Evolutionary conservation across 139 green algal species (phyloP).

Genomic region (Ettlia oleoabundans): DNA sequence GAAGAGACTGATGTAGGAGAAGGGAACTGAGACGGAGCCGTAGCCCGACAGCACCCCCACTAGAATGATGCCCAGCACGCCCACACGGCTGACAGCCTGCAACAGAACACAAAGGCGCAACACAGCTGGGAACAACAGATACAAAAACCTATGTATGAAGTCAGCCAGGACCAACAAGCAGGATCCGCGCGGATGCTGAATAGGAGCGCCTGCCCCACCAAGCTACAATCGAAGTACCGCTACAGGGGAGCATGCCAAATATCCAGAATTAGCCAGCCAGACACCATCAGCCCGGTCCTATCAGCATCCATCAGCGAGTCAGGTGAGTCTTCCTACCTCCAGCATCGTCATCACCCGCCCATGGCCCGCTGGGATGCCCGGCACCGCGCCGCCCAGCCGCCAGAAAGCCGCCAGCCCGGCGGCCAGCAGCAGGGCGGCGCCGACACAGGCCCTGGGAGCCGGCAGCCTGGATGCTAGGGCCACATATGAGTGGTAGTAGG

Average conservation of each 20-base stretch:
- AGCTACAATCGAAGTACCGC: not conserved
- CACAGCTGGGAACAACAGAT: not conserved
- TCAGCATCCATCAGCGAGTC: not conserved
- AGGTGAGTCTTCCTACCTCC: not conserved
- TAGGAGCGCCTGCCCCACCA: not conserved
- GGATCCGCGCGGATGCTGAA: too few species aligned
- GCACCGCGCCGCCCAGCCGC: constrained; percentile 69
- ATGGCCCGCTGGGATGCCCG: constrained; percentile 53
- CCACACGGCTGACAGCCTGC: constrained; percentile 84
- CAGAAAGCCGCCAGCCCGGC: constrained; percentile 79
- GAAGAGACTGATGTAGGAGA: constrained; percentile 92
- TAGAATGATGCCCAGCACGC: constrained; percentile 90
- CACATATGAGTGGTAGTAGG: constrained; percentile 85
- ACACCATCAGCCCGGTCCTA: not conserved
- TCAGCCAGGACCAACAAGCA: not conserved
- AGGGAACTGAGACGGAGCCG: constrained; percentile 90
- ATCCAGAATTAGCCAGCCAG: not conserved
- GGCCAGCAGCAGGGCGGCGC: constrained; percentile 36
- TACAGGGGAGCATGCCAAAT: not conserved
- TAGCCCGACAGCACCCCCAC: constrained; percentile 94
- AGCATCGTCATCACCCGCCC: not conserved
- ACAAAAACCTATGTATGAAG: not conserved
- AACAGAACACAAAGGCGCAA: not conserved
- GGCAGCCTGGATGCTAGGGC: constrained; percentile 37
- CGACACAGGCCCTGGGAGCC: constrained; percentile 10